Base-by-base conservation (phyloP, 306 rosid genomes). In the Begonia peltatifolia region DNA sequence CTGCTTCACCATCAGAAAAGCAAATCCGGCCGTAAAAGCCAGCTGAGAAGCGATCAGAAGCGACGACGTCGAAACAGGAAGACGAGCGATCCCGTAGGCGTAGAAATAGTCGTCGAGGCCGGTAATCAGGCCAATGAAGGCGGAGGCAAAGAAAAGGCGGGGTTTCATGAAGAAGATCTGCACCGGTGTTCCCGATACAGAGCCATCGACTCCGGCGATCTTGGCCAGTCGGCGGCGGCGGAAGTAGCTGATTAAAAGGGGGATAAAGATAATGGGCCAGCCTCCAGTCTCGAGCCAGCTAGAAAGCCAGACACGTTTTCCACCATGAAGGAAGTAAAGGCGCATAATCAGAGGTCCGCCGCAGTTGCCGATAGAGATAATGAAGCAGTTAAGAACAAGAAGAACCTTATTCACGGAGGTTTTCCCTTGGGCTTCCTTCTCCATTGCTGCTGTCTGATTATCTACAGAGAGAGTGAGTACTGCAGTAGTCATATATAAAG, bases 281-380 rank as follows among this genome's bases (percentile, higher is more conserved):
- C 80, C 87, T 9, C 66, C 80, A 36, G 89, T 78, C 59, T 76
- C 47, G 35, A 84, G 86, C 62, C 51, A 69, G 74, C 75, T 46
- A 5, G 82, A 76, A 9, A 84, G 76, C 87, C 89, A 81, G 38
- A 81, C 70, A 1, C 90, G 77, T 0, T 74, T 30, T 61, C 94
- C 86, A 47, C 94, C 89, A 14, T 74, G 81, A 66, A 81, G 6
- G 76, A 73, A 84, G 69, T 84, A 84, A 56, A 84, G 89, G 30
- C 94, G 81, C 76, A 64, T 64, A 2, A 78, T 38, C 52, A 84
- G 53, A 9, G 89, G 94, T 15, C 86, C 89, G 5, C 84, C 86
- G 63, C 62, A 15, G 61, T 53, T 57, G 2, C 95, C 96, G 14
- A 80, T 6, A 20, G 64, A 10, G 5, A 83, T 22, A 0, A 83